These are phyloP conservation scores for Metschnikowia hibisci DNA, from an alignment of 805 yeast species.

Conservation along the genomic window DNA sequence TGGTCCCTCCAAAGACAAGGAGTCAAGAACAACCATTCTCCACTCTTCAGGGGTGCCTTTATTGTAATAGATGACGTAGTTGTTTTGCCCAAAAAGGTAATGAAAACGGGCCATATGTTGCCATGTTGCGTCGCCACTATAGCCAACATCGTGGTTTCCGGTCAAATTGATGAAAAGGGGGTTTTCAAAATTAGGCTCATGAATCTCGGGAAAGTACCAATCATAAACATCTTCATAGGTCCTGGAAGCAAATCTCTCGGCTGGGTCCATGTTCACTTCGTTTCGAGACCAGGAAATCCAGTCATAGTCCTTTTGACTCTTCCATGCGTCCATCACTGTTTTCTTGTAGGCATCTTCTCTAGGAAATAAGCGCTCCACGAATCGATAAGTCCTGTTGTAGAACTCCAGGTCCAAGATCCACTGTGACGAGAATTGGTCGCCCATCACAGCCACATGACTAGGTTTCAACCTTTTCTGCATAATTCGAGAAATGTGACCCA, in stretches of 20 bases:
- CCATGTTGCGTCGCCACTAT: constrained; percentile 89
- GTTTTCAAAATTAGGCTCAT: constrained; percentile 40
- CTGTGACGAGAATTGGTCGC: constrained; percentile 89
- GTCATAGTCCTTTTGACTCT: constrained; percentile 50
- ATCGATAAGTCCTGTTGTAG: constrained; percentile 71
- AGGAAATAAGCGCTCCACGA: constrained; percentile 64
- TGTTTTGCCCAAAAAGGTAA: constrained; percentile 75
- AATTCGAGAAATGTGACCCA: constrained; percentile 74
- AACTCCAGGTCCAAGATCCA: constrained; percentile 92
- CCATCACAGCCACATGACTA: constrained; percentile 81
- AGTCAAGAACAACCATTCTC: constrained; percentile 84
- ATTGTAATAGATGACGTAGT: constrained; percentile 73
- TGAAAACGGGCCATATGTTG: constrained; percentile 83
- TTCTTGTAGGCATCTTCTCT: constrained; percentile 49
- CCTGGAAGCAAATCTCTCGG: constrained; percentile 32
- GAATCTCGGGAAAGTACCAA: constrained; percentile 48
- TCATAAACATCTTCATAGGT: constrained; percentile 56
- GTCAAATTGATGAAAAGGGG: constrained; percentile 79
- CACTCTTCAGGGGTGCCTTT: constrained; percentile 64
- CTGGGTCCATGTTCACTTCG: constrained; percentile 38
- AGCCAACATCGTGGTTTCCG: constrained; percentile 96
- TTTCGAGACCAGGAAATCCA: constrained; percentile 46
- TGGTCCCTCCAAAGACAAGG: constrained; percentile 86
- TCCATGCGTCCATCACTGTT: constrained; percentile 45
- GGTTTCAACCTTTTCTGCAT: constrained; percentile 68